phyloP scores from a whole-genome alignment of 148 eudicot species.

The Heliosperma pusillum region DNA sequence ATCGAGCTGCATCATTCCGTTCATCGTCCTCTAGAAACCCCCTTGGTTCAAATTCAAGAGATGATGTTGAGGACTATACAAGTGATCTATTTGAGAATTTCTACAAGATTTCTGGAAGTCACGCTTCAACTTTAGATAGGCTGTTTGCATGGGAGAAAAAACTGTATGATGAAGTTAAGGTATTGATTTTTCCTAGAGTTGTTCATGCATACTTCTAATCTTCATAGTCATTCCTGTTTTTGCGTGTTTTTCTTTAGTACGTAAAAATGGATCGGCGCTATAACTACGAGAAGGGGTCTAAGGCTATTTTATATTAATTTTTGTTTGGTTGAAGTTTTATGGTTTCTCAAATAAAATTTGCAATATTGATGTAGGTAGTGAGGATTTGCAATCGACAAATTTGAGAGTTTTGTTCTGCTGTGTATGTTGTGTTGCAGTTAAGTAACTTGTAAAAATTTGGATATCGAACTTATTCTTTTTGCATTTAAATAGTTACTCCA shows the following conservation, averaged over 20 bases:
- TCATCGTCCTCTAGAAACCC: constrained; percentile 75
- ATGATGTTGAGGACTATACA: constrained; percentile 57
- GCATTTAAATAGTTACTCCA: background rate
- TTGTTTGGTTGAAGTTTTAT: background rate
- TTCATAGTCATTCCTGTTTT: background rate
- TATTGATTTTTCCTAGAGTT: constrained; percentile 27
- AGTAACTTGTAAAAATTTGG: background rate
- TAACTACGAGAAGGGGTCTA: too few relatives aligned
- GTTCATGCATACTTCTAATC: background rate
- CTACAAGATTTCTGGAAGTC: constrained; percentile 79
- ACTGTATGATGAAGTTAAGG: constrained; percentile 96
- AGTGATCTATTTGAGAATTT: constrained; percentile 60
- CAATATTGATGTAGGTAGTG: background rate
- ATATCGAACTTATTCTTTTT: background rate
- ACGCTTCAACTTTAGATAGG: constrained; percentile 92
- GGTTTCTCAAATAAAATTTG: background rate
- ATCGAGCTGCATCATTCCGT: constrained; percentile 72
- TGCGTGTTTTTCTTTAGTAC: background rate
- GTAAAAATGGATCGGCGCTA: background rate
- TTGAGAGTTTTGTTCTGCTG: too few relatives aligned
- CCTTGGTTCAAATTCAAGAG: constrained; percentile 53
- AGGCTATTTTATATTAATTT: too few relatives aligned
- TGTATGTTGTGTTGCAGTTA: background rate
- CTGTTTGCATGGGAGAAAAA: constrained; percentile 93
- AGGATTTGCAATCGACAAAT: background rate